Conservation (phyloP, 306 rosid species). For the Dicorynia guianensis region DNA sequence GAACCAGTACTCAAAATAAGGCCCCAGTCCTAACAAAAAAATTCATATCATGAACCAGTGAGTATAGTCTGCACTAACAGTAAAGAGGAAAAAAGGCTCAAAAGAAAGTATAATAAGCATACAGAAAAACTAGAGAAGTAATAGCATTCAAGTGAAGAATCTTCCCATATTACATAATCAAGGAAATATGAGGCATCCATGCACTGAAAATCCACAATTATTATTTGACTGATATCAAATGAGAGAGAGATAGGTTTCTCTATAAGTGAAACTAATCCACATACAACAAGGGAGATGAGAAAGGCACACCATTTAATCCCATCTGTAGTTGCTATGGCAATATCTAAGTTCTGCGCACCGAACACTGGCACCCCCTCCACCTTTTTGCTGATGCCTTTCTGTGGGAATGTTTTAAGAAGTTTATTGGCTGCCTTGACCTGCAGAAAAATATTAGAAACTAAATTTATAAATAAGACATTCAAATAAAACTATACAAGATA, state of each 20-base stretch:
- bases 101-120: no score
- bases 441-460: conserved; percentile 25
- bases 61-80: no score
- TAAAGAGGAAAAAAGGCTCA: no score
- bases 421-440: conserved; percentile 96
- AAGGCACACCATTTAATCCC: conserved; percentile 83
- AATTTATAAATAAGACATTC: conserved; percentile 17
- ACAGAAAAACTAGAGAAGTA: no score
- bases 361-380: conserved; percentile 97
- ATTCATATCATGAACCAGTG: no score
- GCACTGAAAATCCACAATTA: conserved; percentile 35
- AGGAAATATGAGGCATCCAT: background rate
- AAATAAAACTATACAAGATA: conserved; percentile 31
- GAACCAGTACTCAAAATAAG: no score
- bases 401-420: conserved; percentile 69
- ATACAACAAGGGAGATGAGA: conserved; percentile 37
- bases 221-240: conserved; percentile 26
- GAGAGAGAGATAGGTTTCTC: conserved; percentile 12
- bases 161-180: background rate
- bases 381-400: conserved; percentile 63
- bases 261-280: conserved; percentile 23
- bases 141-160: no score
- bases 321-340: conserved; percentile 89
- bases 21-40: no score
- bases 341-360: conserved; percentile 93